Evolutionary conservation across 352 stramenopile genomes (phyloP).

Genomic region (Phytophthora palmivora): DNA sequence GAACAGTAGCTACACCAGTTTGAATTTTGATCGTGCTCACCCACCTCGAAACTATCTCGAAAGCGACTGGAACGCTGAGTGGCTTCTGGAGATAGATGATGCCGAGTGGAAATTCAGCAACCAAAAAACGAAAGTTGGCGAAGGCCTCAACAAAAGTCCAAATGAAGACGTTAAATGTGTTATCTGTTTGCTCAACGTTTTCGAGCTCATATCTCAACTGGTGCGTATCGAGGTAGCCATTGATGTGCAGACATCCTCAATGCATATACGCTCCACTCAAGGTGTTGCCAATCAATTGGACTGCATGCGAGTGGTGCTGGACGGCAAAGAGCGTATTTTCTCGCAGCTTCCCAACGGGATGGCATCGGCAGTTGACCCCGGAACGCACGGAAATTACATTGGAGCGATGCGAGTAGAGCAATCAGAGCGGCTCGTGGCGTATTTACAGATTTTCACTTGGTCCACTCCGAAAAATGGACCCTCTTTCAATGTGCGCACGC

Average conservation of each 20-base stretch:
- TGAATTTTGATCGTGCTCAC: too few relatives aligned
- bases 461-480: conserved; percentile 17
- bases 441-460: conserved; percentile 55
- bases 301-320: conserved; percentile 52
- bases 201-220: conserved; percentile 54
- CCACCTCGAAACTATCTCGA: conserved; percentile 45
- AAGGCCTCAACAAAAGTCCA: too few relatives aligned
- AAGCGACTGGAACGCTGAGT: conserved; percentile 56
- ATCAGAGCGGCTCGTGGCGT: conserved; percentile 46
- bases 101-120: conserved; percentile 41
- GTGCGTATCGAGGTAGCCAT: conserved; percentile 47
- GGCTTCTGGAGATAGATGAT: conserved; percentile 60
- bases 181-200: conserved; percentile 47
- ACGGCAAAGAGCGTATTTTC: conserved; percentile 64
- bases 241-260: conserved; percentile 31
- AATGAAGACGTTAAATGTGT: not conserved
- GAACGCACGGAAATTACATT: conserved; percentile 61
- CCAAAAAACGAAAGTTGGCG: not conserved
- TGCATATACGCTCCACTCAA: conserved; percentile 43
- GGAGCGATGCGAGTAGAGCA: conserved; percentile 49
- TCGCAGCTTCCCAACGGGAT: conserved; percentile 55
- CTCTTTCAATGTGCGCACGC: conserved; percentile 50
- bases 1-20: too few relatives aligned
- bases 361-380: conserved; percentile 23
- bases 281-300: conserved; percentile 29